Percentiles rank a stretch among this genome's conserved stretches.
Evolutionary conservation across 768 basidiomycete genomes (phyloP).

Genomic region (Royoungia palumana): DNA sequence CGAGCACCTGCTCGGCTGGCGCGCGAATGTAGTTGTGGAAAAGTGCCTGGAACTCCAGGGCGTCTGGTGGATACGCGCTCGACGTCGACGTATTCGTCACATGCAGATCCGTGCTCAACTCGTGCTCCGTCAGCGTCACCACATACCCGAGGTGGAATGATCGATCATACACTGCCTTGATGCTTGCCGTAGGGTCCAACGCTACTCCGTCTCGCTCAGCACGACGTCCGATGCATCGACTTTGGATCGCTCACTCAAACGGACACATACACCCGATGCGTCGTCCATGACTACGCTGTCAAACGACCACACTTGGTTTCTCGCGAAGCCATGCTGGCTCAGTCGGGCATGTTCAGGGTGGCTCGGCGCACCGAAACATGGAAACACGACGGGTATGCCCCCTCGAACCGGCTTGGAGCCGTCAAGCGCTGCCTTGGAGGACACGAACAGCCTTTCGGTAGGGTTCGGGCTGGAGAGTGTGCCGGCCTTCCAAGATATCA

Average conservation of each 20-base stretch:
- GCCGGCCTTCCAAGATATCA: slow-evolving; percentile 79
- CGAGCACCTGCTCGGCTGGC: slow-evolving; percentile 53
- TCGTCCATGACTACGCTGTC: slow-evolving; percentile 63
- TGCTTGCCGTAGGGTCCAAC: slow-evolving; percentile 59
- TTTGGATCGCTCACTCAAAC: slow-evolving; percentile 55
- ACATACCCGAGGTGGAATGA: slow-evolving; percentile 76
- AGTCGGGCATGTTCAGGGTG: slow-evolving; percentile 70
- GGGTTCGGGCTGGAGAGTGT: slow-evolving; percentile 35
- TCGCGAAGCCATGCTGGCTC: slow-evolving; percentile 88
- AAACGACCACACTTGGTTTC: slow-evolving; percentile 72
- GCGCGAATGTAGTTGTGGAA: slow-evolving; percentile 87
- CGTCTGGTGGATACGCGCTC: slow-evolving; percentile 34
- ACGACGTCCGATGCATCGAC: not conserved
- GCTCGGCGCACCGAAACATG: slow-evolving; percentile 84
- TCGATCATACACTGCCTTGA: slow-evolving; percentile 55
- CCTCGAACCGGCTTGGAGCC: slow-evolving; percentile 73
- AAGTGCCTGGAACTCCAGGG: slow-evolving; percentile 86
- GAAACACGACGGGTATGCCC: slow-evolving; percentile 66
- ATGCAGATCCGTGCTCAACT: slow-evolving; percentile 76
- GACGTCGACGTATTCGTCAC: slow-evolving; percentile 66
- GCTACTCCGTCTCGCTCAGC: slow-evolving; percentile 36
- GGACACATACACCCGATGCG: slow-evolving; percentile 67
- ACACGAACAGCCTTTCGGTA: slow-evolving; percentile 76
- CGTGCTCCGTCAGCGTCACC: slow-evolving; percentile 70
- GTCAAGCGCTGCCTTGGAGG: slow-evolving; percentile 73